Conservation (phyloP, 1,139 yeast species). For the Wickerhamomyces sp. region DNA sequence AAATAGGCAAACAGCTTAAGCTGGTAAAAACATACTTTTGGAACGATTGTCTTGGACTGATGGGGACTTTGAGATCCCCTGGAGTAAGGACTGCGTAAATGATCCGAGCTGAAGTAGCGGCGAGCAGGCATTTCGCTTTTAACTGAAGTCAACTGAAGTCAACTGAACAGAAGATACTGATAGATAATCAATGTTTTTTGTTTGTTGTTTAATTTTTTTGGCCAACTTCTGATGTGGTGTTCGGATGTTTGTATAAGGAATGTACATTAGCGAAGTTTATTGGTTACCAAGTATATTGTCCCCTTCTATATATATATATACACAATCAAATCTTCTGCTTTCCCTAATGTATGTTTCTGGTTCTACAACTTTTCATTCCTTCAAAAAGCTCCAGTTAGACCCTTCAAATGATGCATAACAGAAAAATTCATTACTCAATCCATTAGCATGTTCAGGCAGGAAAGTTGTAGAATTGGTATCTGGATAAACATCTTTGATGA, state of each 20-base stretch:
- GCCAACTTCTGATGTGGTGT: constrained; percentile 4
- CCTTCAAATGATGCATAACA: constrained; percentile 79
- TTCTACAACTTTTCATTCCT: not conserved
- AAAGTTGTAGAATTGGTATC: constrained; percentile 60
- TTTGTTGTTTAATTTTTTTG: not conserved
- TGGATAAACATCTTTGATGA: constrained; percentile 59
- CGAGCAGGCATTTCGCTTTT: not conserved
- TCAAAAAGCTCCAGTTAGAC: constrained; percentile 39
- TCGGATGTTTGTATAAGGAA: not conserved
- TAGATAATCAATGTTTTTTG: not conserved
- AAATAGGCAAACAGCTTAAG: not conserved
- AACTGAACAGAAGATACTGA: not conserved
- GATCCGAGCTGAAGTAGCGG: constrained; percentile 1
- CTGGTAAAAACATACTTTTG: constrained; percentile 3
- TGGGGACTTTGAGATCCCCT: constrained; percentile 1
- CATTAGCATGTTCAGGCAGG: constrained; percentile 77
- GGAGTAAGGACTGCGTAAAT: constrained; percentile 3
- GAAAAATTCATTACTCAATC: constrained; percentile 80
- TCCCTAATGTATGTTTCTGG: not conserved
- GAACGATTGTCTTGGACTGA: not conserved
- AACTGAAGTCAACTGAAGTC: not conserved
- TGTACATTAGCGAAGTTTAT: not conserved
- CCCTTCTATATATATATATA: no score
- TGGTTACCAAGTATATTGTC: no score
- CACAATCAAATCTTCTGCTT: no score